These are phyloP conservation scores for Ceratocystis lukuohia DNA, from an alignment of 2,329 filamentous ascomycete species.

Conservation along the genomic window DNA sequence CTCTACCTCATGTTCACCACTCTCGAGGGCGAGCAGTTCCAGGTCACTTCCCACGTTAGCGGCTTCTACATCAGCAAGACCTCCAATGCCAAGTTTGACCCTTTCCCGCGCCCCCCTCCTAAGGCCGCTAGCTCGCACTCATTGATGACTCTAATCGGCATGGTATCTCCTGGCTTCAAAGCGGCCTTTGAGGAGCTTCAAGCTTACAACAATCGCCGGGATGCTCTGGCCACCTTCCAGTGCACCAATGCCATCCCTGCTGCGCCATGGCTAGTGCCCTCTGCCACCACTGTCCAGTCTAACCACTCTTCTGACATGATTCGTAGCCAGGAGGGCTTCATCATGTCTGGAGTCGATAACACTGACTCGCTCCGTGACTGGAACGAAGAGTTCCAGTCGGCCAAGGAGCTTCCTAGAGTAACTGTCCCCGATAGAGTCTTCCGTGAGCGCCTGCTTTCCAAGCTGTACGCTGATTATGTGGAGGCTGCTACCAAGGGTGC, in stretches of 20 bases:
- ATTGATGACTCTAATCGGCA: conserved; percentile 61
- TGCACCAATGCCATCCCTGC: conserved; percentile 89
- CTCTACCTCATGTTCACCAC: conserved; percentile 82
- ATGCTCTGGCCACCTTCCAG: conserved; percentile 84
- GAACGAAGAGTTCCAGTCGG: conserved; percentile 98
- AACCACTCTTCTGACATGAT: conserved; percentile 72
- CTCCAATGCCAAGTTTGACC: conserved; percentile 89
- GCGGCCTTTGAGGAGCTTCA: conserved; percentile 64
- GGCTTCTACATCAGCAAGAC: conserved; percentile 97
- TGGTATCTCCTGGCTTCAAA: conserved; percentile 73
- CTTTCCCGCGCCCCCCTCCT: conserved; percentile 61
- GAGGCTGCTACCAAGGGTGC: conserved; percentile 88
- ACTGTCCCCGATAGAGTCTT: conserved; percentile 92
- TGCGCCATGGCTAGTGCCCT: conserved; percentile 79
- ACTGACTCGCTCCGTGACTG: conserved; percentile 90
- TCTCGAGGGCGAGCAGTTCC: conserved; percentile 86
- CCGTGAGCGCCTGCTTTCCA: conserved; percentile 82
- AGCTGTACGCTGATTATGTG: conserved; percentile 95
- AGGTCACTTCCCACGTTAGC: conserved; percentile 84
- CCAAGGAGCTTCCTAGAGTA: conserved; percentile 83
- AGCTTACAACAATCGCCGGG: conserved; percentile 70
- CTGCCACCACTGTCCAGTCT: conserved; percentile 48
- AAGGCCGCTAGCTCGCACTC: conserved; percentile 76
- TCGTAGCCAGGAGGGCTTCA: conserved; percentile 80
- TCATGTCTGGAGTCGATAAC: conserved; percentile 83